These are phyloP conservation scores for Wickerhamomyces hampshirensis DNA, from an alignment of 805 yeast genomes.

Conservation along the genomic window DNA sequence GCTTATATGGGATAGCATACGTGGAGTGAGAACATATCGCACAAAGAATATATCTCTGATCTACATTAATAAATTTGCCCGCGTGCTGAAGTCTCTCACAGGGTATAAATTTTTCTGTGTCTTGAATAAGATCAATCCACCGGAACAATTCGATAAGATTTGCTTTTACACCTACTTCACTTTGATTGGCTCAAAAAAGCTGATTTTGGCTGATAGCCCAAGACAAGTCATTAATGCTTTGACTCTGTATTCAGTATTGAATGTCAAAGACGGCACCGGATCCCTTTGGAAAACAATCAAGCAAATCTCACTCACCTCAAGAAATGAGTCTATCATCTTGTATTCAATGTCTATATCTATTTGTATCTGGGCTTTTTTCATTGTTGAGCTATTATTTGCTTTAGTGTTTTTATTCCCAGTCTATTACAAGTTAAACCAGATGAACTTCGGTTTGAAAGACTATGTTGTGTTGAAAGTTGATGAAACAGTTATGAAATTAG, in stretches of 20 bases:
- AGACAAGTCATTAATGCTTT: conserved; percentile 81
- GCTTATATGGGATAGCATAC: conserved; percentile 48
- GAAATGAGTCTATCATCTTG: conserved; percentile 64
- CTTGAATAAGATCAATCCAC: conserved; percentile 64
- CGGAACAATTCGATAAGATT: conserved; percentile 58
- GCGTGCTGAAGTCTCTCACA: conserved; percentile 49
- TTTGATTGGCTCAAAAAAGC: conserved; percentile 54
- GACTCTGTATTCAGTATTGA: conserved; percentile 53
- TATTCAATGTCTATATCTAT: conserved; percentile 75
- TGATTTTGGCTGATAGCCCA: conserved; percentile 78
- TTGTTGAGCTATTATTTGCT: conserved; percentile 51
- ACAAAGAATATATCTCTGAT: conserved; percentile 64
- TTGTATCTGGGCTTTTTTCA: conserved; percentile 66
- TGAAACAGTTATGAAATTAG: conserved; percentile 48
- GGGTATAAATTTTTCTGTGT: conserved; percentile 69
- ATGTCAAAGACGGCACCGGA: conserved; percentile 27
- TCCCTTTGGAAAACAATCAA: conserved; percentile 39
- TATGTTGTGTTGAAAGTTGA: conserved; percentile 60
- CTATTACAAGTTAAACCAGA: conserved; percentile 37
- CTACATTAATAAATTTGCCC: conserved; percentile 63
- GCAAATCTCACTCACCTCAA: conserved; percentile 54
- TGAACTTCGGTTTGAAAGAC: conserved; percentile 45
- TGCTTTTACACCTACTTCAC: conserved; percentile 63
- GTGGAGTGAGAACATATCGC: conserved; percentile 53
- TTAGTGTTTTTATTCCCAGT: conserved; percentile 48